Percentiles rank a stretch among this genome's conserved stretches.
phyloP scores from a whole-genome alignment of 495 filamentous ascomycete species.

The Neurospora africana region DNA sequence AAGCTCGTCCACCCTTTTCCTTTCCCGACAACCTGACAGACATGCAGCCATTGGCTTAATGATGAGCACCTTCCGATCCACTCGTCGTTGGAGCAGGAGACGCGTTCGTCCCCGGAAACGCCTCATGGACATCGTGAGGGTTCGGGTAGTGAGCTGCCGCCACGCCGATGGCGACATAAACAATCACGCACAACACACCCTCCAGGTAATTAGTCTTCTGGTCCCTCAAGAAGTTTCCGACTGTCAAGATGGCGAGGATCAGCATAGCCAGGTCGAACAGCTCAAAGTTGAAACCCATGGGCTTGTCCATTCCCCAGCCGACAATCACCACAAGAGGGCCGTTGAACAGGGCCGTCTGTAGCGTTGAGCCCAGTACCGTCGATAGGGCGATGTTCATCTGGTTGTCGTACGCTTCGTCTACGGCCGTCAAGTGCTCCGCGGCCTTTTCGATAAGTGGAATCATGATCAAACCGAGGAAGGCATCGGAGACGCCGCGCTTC shows the following conservation, averaged over 20 bases:
- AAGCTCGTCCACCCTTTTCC: neutral
- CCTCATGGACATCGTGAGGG: constrained; percentile 17
- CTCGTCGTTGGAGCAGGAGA: neutral
- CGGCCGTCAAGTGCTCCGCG: constrained; percentile 78
- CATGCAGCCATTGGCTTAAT: neutral
- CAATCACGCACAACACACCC: constrained; percentile 62
- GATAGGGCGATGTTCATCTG: constrained; percentile 86
- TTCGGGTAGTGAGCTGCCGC: constrained; percentile 54
- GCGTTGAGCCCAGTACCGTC: constrained; percentile 76
- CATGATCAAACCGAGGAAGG: constrained; percentile 69
- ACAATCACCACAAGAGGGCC: constrained; percentile 74
- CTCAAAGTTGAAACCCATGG: constrained; percentile 78
- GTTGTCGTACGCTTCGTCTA: constrained; percentile 87
- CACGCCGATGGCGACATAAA: constrained; percentile 55
- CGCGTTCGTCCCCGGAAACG: neutral
- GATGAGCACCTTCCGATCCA: neutral
- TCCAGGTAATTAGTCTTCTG: constrained; percentile 75
- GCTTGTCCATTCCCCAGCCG: constrained; percentile 63
- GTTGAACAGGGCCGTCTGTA: constrained; percentile 87
- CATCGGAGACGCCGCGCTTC: constrained; percentile 55
- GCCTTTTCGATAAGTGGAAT: constrained; percentile 84
- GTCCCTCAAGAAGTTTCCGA: constrained; percentile 71
- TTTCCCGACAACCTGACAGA: neutral
- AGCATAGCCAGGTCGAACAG: constrained; percentile 80
- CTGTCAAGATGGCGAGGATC: constrained; percentile 78